Evolutionary conservation across 2,329 filamentous ascomycete species (phyloP), one percentile per base, ranked within the genome.

Genomic region (Calcarisporium arbuscula): DNA sequence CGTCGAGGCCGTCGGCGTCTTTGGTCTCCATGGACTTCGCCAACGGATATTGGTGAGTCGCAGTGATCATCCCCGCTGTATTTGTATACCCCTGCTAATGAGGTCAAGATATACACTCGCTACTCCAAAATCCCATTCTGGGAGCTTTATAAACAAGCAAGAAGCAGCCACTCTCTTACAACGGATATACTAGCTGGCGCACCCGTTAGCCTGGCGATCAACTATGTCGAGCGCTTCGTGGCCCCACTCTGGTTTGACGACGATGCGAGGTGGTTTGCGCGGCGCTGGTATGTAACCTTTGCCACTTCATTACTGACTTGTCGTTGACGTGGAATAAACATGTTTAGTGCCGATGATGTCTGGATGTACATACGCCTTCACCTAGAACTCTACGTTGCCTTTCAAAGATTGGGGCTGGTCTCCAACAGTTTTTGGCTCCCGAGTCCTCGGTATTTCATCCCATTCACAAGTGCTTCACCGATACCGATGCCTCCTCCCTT

Each of bases 1-100:
- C 28, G 43, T 63, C 20, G 57, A 61, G 15, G 59, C 67, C 18
- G 61, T 68, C 8, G 58, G 65, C 0, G 58, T 69, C 15, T 75
- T 75, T 61, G 72, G 72, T 4, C 44, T 77, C 10, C 62, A 68
- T 19, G 70, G 71, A 5, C 49, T 76, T 40, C 60, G 72, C 19
- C 67, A 74, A 39, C 65, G 74, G 8, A 67, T 77, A n/a, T 43
- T 77, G 39, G 71, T 75, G 46, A 29, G 59, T 39, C 9, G 8
- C 34, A 6, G 31, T 6, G 8, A 6, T 9, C 6, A 5, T 17
- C 15, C 19, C 18, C 4, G 19, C n/a, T 7, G 3, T 2, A 12
- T 8, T n/a, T 28, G 15, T n/a, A 15, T 29, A 10, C n/a, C n/a
- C 20, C 10, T 7, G 17, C 45, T 52, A 23, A 50, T 29, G 4